Conservation (phyloP, 1,139 yeast genomes). For the Scheffersomyces insectosa region DNA sequence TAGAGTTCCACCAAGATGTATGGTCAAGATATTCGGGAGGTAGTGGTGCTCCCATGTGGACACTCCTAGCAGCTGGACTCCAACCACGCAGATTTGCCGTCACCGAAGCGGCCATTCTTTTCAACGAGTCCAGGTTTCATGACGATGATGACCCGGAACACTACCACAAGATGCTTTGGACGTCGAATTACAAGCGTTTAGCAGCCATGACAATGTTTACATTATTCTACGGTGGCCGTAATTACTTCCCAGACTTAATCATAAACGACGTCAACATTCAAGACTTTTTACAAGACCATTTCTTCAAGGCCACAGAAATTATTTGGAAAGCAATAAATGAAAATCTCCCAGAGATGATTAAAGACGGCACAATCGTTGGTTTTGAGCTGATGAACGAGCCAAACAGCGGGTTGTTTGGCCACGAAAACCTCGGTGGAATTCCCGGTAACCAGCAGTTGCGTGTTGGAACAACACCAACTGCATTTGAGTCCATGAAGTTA, state of each 20-base stretch:
- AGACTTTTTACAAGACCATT: constrained; percentile 69
- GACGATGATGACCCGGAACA: constrained; percentile 29
- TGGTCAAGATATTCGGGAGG: constrained; percentile 96
- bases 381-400: constrained; percentile 92
- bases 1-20: constrained; percentile 93
- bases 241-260: constrained; percentile 68
- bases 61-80: constrained; percentile 90
- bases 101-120: constrained; percentile 78
- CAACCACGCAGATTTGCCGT: constrained; percentile 67
- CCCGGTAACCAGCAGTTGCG: constrained; percentile 59
- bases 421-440: constrained; percentile 42
- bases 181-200: constrained; percentile 77
- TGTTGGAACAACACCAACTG: constrained; percentile 69
- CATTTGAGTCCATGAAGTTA: constrained; percentile 55
- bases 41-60: constrained; percentile 95
- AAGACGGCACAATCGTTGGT: constrained; percentile 61
- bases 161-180: constrained; percentile 91
- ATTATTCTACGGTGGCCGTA: constrained; percentile 74
- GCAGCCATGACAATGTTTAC: constrained; percentile 86
- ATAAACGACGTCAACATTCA: constrained; percentile 78
- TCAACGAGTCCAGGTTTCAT: constrained; percentile 47
- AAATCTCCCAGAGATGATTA: constrained; percentile 55
- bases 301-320: constrained; percentile 52
- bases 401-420: constrained; percentile 63
- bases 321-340: constrained; percentile 53